A percentile compares a stretch with the other conserved stretches of the same genome.
Evolutionary conservation across 805 yeast species (phyloP).

Genomic region (Yamadazyma insecticola): DNA sequence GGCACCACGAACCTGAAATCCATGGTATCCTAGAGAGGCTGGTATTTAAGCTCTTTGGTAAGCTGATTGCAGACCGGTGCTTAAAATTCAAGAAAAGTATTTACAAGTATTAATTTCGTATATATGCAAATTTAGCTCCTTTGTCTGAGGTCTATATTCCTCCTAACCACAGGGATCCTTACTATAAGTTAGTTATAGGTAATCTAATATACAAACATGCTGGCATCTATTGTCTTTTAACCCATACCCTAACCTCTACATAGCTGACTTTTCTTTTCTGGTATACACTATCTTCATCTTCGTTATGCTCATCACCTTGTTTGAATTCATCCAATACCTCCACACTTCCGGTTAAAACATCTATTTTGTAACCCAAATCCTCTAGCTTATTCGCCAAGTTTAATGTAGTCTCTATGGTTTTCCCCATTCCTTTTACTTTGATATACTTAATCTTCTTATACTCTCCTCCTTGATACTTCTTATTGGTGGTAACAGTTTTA

Average conservation of each 20-base stretch:
- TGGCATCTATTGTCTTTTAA: slow-evolving; percentile 19
- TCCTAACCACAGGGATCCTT: too few relatives aligned
- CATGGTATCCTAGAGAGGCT: too few relatives aligned
- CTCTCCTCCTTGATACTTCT: slow-evolving; percentile 25
- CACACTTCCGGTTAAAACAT: slow-evolving; percentile 58
- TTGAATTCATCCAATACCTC: slow-evolving; percentile 69
- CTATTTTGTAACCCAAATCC: slow-evolving; percentile 47
- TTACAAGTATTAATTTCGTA: too few relatives aligned
- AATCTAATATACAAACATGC: too few relatives aligned
- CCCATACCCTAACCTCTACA: slow-evolving; percentile 42
- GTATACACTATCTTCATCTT: slow-evolving; percentile 29
- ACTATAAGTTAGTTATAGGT: too few relatives aligned
- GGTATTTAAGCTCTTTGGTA: too few relatives aligned
- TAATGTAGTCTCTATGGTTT: slow-evolving; percentile 56
- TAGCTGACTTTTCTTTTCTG: slow-evolving; percentile 44
- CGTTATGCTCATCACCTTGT: slow-evolving; percentile 12
- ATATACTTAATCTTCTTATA: slow-evolving; percentile 44
- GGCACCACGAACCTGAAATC: too few relatives aligned
- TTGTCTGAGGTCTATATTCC: too few relatives aligned
- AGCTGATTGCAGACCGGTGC: too few relatives aligned
- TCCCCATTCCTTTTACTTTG: slow-evolving; percentile 71
- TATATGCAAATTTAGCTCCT: too few relatives aligned
- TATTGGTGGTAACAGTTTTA: slow-evolving; percentile 14
- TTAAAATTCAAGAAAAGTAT: too few relatives aligned
- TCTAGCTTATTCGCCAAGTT: slow-evolving; percentile 59